Evolutionary conservation across 2,329 filamentous ascomycete genomes (phyloP).

Genomic region (Fusarium nanum): DNA sequence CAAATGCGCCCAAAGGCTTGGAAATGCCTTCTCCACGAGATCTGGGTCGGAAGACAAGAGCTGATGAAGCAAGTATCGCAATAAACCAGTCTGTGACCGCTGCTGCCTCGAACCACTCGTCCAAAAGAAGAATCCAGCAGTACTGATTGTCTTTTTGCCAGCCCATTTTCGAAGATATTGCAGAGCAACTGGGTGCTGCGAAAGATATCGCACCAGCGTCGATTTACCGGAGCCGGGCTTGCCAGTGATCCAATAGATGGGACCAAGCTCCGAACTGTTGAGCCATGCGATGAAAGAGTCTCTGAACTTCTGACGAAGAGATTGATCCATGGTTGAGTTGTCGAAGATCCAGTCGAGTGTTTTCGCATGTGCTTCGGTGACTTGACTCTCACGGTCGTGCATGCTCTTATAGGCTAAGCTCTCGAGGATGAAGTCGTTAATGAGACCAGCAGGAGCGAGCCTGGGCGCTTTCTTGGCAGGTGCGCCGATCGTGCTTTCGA

Average conservation of each 20-base stretch:
- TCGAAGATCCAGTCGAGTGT: conserved; percentile 56
- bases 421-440: conserved; percentile 50
- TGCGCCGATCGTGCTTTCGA: not conserved
- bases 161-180: conserved; percentile 46
- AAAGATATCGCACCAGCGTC: conserved; percentile 57
- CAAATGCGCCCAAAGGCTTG: conserved; percentile 3
- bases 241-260: conserved; percentile 21
- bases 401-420: conserved; percentile 50
- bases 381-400: conserved; percentile 49
- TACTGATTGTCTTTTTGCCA: conserved; percentile 40
- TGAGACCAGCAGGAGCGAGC: conserved; percentile 34
- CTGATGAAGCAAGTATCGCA: conserved; percentile 54
- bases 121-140: conserved; percentile 60
- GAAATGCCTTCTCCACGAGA: not conserved
- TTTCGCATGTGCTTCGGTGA: conserved; percentile 46
- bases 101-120: conserved; percentile 54
- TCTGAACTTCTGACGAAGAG: conserved; percentile 2
- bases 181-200: conserved; percentile 36
- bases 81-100: conserved; percentile 52
- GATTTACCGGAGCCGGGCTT: conserved; percentile 59
- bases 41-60: conserved; percentile 39
- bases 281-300: conserved; percentile 6
- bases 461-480: not conserved
- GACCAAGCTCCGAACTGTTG: not conserved
- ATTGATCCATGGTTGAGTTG: not conserved